Evolutionary conservation across 1,284 basidiomycete species (phyloP).

Genomic region (Thelephora terrestris): DNA sequence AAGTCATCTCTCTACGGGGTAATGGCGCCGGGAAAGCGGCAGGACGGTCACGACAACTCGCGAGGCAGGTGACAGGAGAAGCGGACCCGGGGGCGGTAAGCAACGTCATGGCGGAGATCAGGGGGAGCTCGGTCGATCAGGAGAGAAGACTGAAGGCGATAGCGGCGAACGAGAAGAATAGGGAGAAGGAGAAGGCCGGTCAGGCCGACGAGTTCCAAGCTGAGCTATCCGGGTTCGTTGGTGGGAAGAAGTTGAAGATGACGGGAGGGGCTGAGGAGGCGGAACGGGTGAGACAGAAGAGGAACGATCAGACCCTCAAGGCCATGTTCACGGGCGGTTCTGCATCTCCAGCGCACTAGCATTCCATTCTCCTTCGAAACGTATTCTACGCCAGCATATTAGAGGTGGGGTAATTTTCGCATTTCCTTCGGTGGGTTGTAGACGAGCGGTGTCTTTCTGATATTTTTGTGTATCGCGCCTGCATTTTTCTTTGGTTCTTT

Average conservation of each 20-base stretch:
- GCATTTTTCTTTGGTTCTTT: too few species aligned
- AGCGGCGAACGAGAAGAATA: slow-evolving; percentile 69
- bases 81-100: slow-evolving; percentile 47
- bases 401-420: too few species aligned
- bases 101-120: slow-evolving; percentile 82
- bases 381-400: too few species aligned
- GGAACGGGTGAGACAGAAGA: slow-evolving; percentile 75
- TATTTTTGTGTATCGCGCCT: too few species aligned
- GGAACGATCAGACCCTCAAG: slow-evolving; percentile 76
- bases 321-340: slow-evolving; percentile 61
- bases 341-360: too few species aligned
- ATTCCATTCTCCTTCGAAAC: too few species aligned
- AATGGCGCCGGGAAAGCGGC: slow-evolving; percentile 29
- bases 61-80: slow-evolving; percentile 51
- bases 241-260: slow-evolving; percentile 79
- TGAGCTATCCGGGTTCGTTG: slow-evolving; percentile 79
- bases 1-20: slow-evolving; percentile 73
- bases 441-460: too few species aligned
- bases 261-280: slow-evolving; percentile 90
- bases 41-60: slow-evolving; percentile 33
- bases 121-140: slow-evolving; percentile 73
- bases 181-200: slow-evolving; percentile 64
- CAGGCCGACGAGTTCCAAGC: slow-evolving; percentile 72
- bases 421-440: too few species aligned
- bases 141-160: slow-evolving; percentile 83